These are phyloP conservation scores for Gliomastix tumulicola DNA, from an alignment of 2,329 filamentous ascomycete species.

Conservation along the genomic window DNA sequence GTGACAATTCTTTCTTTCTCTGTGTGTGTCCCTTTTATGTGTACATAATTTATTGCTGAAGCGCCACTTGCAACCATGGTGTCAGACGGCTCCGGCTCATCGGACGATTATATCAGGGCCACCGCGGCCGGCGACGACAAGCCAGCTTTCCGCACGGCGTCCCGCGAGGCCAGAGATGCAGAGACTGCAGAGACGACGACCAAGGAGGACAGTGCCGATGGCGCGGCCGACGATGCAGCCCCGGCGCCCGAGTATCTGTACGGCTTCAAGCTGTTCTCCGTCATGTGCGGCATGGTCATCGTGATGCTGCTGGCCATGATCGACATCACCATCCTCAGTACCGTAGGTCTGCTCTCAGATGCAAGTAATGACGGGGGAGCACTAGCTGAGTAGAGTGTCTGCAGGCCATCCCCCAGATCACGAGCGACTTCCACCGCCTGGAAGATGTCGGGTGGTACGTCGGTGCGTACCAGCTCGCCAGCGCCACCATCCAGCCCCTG, in stretches of 20 bases:
- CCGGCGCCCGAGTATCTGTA: neutral
- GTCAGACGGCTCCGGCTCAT: too few relatives aligned
- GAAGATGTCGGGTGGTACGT: slow-evolving; percentile 48
- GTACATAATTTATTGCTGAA: too few relatives aligned
- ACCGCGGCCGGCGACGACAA: too few relatives aligned
- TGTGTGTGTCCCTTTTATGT: too few relatives aligned
- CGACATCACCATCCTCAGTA: slow-evolving; percentile 42
- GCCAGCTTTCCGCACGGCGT: too few relatives aligned
- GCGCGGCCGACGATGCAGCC: neutral
- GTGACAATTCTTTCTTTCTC: too few relatives aligned
- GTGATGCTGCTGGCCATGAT: slow-evolving; percentile 36
- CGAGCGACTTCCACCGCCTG: slow-evolving; percentile 37
- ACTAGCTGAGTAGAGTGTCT: neutral
- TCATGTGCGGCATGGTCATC: slow-evolving; percentile 22
- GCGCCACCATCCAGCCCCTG: slow-evolving; percentile 39
- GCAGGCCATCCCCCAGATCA: slow-evolving; percentile 37
- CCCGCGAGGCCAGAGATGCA: too few relatives aligned
- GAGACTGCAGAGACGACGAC: too few relatives aligned
- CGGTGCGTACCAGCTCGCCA: slow-evolving; percentile 37
- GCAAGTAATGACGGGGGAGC: neutral
- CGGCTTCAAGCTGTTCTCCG: slow-evolving; percentile 19
- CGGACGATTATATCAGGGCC: too few relatives aligned
- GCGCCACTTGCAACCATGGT: too few relatives aligned
- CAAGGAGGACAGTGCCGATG: too few relatives aligned
- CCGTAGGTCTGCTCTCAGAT: slow-evolving; percentile 21